Evolutionary conservation across 2,329 filamentous ascomycete genomes (phyloP).

Genomic region (Fusarium gaditjirri): DNA sequence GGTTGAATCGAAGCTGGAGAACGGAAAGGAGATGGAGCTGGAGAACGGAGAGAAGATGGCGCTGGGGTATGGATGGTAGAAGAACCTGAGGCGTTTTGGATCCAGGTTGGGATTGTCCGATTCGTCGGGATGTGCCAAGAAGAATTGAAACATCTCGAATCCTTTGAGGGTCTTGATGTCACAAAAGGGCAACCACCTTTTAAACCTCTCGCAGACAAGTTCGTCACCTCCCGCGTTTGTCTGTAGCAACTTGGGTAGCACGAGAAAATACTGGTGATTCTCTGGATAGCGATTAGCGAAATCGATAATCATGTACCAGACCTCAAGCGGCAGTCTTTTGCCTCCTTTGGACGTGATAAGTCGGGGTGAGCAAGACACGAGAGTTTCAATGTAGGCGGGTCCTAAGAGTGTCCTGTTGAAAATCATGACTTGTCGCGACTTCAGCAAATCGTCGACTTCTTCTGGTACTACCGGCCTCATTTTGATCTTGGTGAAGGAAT

Average conservation of each 20-base stretch:
- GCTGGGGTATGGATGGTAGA: too few species aligned
- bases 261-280: neutral
- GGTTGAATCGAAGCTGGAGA: too few species aligned
- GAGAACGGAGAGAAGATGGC: too few species aligned
- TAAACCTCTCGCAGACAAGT: neutral
- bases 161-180: accelerated
- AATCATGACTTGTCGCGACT: neutral
- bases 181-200: neutral
- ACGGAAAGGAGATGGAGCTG: too few species aligned
- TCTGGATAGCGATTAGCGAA: accelerated
- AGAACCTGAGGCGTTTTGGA: too few species aligned
- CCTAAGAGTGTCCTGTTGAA: neutral
- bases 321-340: neutral
- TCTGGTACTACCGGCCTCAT: neutral
- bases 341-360: neutral
- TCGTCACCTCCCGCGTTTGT: accelerated
- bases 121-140: neutral
- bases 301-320: neutral
- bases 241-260: neutral
- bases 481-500: too few species aligned
- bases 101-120: neutral
- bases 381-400: neutral
- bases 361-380: neutral
- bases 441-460: neutral
- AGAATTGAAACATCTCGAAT: neutral